Conservation (phyloP, 2,329 filamentous ascomycete genomes). For the Penicillium griseofulvum region DNA sequence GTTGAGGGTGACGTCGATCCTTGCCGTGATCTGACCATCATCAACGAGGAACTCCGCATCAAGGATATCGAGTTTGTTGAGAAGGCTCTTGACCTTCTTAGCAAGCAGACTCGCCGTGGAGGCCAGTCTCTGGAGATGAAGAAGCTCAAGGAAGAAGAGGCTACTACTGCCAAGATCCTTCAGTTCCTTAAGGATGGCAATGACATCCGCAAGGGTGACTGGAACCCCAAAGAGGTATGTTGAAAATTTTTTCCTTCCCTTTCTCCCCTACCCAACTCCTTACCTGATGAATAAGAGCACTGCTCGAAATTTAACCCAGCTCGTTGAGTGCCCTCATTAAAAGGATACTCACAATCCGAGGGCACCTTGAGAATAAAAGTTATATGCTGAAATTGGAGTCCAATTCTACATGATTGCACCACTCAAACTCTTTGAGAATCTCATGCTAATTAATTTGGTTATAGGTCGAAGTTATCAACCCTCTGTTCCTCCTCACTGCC, state of each 20-base stretch:
- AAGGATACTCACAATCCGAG: constrained; percentile 65
- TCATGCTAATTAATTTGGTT: constrained; percentile 23
- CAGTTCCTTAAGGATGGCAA: constrained; percentile 82
- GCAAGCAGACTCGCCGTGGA: constrained; percentile 92
- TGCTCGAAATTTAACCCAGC: constrained; percentile 95
- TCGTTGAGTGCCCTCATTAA: constrained; percentile 84
- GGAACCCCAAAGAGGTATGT: constrained; percentile 88
- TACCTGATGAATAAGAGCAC: constrained; percentile 98
- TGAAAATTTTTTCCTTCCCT: constrained; percentile 16
- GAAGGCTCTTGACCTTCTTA: constrained; percentile 86
- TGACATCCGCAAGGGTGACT: constrained; percentile 86
- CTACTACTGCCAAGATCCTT: constrained; percentile 86
- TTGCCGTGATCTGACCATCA: constrained; percentile 89
- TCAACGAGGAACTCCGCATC: constrained; percentile 90
- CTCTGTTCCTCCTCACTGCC: constrained; percentile 87
- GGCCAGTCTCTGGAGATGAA: constrained; percentile 97
- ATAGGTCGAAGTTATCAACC: constrained; percentile 96
- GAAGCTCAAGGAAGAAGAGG: constrained; percentile 92
- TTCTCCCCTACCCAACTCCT: constrained; percentile 29
- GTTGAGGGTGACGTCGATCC: constrained; percentile 98
- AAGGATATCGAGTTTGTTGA: constrained; percentile 99
- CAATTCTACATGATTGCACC: constrained; percentile 14
- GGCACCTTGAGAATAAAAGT: constrained; percentile 83
- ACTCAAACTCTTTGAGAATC: constrained; percentile 17
- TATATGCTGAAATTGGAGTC: constrained; percentile 58